Evolutionary conservation across 179 eudicot species (phyloP), one percentile per base, ranked within the genome.

Genomic region (Silene coronaria): DNA sequence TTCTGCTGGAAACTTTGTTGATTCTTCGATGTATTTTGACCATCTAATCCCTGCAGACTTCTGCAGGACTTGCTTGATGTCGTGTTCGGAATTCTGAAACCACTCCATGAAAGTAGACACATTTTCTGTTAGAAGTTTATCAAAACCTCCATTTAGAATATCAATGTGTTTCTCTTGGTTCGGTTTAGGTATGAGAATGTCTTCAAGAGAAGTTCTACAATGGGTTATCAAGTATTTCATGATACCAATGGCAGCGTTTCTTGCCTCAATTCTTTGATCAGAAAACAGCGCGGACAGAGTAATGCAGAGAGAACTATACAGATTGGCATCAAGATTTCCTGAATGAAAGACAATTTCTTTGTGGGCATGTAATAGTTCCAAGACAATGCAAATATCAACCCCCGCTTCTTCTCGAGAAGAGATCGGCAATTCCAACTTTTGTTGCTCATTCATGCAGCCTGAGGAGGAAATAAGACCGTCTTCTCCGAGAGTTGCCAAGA

Each of bases 71-170:
- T 82, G 89, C 77, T 85, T 85, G 73, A 95, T 85, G 36, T 67
- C 81, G 60, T 77, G 83, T 69, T 92, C 89, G 36, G 91, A 86
- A 57, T 66, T 82, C 73, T 84, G 84, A 84, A 90, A 82, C 99
- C 97, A 92, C 64, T 85, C 84, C 82, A 85, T 82, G 86, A 95
- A 95, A 70, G 74, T 83, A 30, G 91, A 84, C 61, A 81, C 77
- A 63, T 80, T 85, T 77, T 86, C 97, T 38, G 93, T 89, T 79
- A 95, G 75, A 70, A 95, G 91, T 85, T 79, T 85, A 82, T 91
- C 97, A 58, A 95, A 88, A 45, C 95, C 97, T 58, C 91, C 90
- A 81, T 86, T 97, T 19, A 95, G 78, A 75, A 91, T 89, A 89
- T 95, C 91, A 75, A 87, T 60, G 34, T 77, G 75, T 27, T 80